Percentiles rank a stretch among this genome's conserved stretches.
Conservation (phyloP, 345 rosid species). For the Corchorus olitorius region DNA sequence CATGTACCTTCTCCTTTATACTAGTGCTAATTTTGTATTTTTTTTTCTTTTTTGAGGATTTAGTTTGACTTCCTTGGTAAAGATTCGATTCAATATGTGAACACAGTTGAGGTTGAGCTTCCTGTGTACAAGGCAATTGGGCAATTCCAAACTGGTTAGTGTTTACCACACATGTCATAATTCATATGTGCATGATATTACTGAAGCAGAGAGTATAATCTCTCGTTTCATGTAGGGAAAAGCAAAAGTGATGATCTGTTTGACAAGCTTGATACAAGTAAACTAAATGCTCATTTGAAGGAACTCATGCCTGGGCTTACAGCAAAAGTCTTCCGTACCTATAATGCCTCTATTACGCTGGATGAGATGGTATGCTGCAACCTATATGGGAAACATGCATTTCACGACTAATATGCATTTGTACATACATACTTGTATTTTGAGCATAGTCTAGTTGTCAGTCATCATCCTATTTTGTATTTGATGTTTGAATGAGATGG, state of each 20-base stretch:
- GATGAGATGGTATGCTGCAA: constrained; percentile 69
- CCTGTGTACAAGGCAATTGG: constrained; percentile 94
- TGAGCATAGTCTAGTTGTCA: background rate
- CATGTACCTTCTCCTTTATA: background rate
- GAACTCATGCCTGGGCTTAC: constrained; percentile 99
- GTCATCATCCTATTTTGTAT: background rate
- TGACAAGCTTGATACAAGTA: constrained; percentile 81
- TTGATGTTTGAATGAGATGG: background rate
- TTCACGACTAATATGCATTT: background rate
- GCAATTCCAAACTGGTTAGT: constrained; percentile 76
- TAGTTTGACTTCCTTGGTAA: constrained; percentile 99
- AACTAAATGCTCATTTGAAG: constrained; percentile 94
- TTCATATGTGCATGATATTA: constrained; percentile 9
- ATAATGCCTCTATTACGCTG: constrained; percentile 92
- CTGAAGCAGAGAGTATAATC: constrained; percentile 19
- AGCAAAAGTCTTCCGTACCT: constrained; percentile 99
- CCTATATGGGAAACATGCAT: constrained; percentile 9
- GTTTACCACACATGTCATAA: constrained; percentile 19
- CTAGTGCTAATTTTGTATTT: constrained; percentile 17
- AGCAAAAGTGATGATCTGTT: constrained; percentile 74
- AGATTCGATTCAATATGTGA: constrained; percentile 95
- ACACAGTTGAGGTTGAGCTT: constrained; percentile 87
- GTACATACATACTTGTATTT: background rate
- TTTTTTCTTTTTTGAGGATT: constrained; percentile 28
- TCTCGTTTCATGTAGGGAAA: constrained; percentile 52